Conservation (phyloP, 371 early-diverging fungal species). For the Apophysomyces elegans region DNA sequence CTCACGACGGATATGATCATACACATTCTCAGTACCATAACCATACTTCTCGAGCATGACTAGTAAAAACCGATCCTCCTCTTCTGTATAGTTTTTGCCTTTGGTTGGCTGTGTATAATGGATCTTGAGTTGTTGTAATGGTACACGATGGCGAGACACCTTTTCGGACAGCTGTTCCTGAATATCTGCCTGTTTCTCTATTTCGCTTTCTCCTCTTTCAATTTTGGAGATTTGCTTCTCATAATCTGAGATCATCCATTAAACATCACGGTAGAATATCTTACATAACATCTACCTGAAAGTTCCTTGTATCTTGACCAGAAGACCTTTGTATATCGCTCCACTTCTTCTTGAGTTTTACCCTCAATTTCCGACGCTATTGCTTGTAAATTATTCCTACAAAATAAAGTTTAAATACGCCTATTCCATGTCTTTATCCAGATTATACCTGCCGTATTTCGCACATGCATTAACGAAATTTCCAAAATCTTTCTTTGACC, state of each 20-base stretch:
- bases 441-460: slow-evolving; percentile 78
- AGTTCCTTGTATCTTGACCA: slow-evolving; percentile 88
- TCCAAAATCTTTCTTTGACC: slow-evolving; percentile 94
- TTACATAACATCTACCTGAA: slow-evolving; percentile 40
- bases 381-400: slow-evolving; percentile 67
- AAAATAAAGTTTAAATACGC: neutral
- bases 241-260: slow-evolving; percentile 53
- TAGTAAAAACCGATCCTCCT: slow-evolving; percentile 95
- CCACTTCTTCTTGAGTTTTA: slow-evolving; percentile 87
- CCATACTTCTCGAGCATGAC: slow-evolving; percentile 90
- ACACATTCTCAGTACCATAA: slow-evolving; percentile 89
- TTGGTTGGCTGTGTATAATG: slow-evolving; percentile 80
- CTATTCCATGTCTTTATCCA: neutral
- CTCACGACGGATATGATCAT: slow-evolving; percentile 88
- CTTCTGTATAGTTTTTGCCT: slow-evolving; percentile 93
- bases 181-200: slow-evolving; percentile 80
- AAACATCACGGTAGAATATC: neutral
- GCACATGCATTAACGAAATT: slow-evolving; percentile 91
- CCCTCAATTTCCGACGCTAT: slow-evolving; percentile 88
- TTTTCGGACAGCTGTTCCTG: slow-evolving; percentile 79
- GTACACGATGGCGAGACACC: slow-evolving; percentile 72
- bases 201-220: slow-evolving; percentile 85
- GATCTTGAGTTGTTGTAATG: slow-evolving; percentile 87
- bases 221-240: slow-evolving; percentile 89
- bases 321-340: slow-evolving; percentile 83